A percentile compares a stretch with the other conserved stretches of the same genome.
Evolutionary conservation across 192 early-diverging fungal species (phyloP).

Genomic region (Allomyces macrogynus): DNA sequence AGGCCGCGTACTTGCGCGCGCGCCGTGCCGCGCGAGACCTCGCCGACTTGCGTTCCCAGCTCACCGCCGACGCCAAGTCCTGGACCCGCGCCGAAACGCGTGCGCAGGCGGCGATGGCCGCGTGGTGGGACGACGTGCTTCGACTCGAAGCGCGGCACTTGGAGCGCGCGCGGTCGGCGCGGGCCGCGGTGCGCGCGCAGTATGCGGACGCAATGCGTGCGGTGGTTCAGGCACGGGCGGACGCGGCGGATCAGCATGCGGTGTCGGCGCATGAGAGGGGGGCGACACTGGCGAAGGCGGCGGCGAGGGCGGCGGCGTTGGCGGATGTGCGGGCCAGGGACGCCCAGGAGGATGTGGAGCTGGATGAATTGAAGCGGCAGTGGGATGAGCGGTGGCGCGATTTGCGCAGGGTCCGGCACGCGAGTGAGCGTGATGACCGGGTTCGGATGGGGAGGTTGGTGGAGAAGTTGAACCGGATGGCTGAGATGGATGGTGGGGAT

Average conservation of each 20-base stretch:
- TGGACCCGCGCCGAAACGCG: background rate
- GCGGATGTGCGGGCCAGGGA: background rate
- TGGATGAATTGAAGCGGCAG: background rate
- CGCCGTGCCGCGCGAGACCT: background rate
- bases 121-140: background rate
- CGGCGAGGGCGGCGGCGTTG: background rate
- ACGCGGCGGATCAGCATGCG: background rate
- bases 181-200: background rate
- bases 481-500: too few species aligned
- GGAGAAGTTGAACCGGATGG: too few species aligned
- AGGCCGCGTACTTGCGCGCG: conserved; percentile 18
- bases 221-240: background rate
- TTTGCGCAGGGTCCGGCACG: background rate
- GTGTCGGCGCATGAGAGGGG: background rate
- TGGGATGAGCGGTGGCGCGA: background rate
- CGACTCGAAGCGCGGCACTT: background rate
- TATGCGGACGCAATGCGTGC: background rate
- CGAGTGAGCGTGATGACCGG: too few species aligned
- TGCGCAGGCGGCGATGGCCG: background rate
- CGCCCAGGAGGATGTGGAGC: background rate
- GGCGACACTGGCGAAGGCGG: background rate
- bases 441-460: too few species aligned
- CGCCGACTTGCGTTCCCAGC: background rate
- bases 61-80: background rate
- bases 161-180: background rate